Evolutionary conservation across 2,329 filamentous ascomycete genomes (phyloP), one percentile per base, ranked within the genome.

Genomic region (Botrytis pseudocinerea): DNA sequence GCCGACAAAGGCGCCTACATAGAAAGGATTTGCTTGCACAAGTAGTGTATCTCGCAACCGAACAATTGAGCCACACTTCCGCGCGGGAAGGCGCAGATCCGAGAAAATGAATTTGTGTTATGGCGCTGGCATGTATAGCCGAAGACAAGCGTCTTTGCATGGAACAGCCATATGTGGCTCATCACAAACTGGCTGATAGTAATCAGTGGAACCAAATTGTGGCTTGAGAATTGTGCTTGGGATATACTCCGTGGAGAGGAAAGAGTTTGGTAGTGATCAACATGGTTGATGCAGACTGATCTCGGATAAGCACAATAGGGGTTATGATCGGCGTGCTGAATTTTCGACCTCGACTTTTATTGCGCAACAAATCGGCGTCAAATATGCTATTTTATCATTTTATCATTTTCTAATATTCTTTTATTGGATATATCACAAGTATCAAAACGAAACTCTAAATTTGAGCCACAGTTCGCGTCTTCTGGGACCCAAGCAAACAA

Each of bases 231-330:
- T 68, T 54, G 9, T 54, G 46, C 32, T 54, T 28, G 46, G 38
- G 9, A 68, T 51, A n/a, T 54, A 14, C 48, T n/a, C 48, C 48
- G 25, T 54, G 44, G 44, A 38, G 46, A 28, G 22, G 25, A n/a
- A 22, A 40, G 59, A 5, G 20, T 25, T 54, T 35, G 14, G 46
- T 14, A 28, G 25, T 28, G 64, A 68, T 54, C 64, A 48, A 48
- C 63, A 54, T 32, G 61, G 32, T 40, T 40, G 46, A 28, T 65
- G 28, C 6, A 35, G 28, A 48, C 10, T 32, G 28, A 38, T 42
- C 64, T 68, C 48, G 64, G 64, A 57, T 68, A 40, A 57, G 64
- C 28, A 28, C 46, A 40, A 57, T 68, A 68, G 64, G 64, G 64
- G 64, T 6, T n/a, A 68, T 68, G 64, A 68, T 68, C 64, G 35